phyloP scores from a whole-genome alignment of 768 basidiomycete species.

The Podaxis sp. region DNA sequence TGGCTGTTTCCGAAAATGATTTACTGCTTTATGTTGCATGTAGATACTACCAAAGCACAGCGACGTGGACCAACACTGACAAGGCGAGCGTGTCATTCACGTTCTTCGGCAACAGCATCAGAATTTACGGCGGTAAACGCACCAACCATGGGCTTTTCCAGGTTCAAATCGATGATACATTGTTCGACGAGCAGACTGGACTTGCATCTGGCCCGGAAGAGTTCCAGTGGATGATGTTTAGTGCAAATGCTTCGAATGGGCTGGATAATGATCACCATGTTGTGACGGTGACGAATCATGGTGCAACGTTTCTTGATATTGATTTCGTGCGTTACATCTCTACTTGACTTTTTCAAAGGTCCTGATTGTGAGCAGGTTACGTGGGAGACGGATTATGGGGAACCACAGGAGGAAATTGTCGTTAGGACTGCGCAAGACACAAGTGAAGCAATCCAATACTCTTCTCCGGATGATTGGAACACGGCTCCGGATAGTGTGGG shows the following conservation, averaged over 20 bases:
- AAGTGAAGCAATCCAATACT: conserved; percentile 36
- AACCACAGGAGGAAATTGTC: conserved; percentile 23
- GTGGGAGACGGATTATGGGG: conserved; percentile 31
- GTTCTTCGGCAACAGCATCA: conserved; percentile 51
- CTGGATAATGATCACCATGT: conserved; percentile 36
- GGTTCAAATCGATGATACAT: conserved; percentile 39
- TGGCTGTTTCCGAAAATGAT: background rate
- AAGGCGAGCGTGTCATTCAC: conserved; percentile 36
- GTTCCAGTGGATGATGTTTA: conserved; percentile 46
- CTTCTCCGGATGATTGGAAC: conserved; percentile 30
- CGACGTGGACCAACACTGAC: conserved; percentile 33
- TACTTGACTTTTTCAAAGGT: background rate
- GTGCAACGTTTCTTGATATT: conserved; percentile 37
- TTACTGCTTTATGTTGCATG: background rate
- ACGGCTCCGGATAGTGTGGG: conserved; percentile 31
- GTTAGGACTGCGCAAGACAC: conserved; percentile 32
- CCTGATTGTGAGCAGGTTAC: conserved; percentile 27
- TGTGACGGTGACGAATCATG: conserved; percentile 34
- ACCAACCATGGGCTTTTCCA: conserved; percentile 45
- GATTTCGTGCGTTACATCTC: conserved; percentile 42
- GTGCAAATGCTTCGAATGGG: conserved; percentile 19
- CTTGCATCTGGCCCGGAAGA: conserved; percentile 21
- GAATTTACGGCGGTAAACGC: conserved; percentile 51
- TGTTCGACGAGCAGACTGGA: conserved; percentile 30
- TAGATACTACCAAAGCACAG: conserved; percentile 39